Conservation (phyloP, 352 stramenopile species). For the Globisporangium spinosum region DNA sequence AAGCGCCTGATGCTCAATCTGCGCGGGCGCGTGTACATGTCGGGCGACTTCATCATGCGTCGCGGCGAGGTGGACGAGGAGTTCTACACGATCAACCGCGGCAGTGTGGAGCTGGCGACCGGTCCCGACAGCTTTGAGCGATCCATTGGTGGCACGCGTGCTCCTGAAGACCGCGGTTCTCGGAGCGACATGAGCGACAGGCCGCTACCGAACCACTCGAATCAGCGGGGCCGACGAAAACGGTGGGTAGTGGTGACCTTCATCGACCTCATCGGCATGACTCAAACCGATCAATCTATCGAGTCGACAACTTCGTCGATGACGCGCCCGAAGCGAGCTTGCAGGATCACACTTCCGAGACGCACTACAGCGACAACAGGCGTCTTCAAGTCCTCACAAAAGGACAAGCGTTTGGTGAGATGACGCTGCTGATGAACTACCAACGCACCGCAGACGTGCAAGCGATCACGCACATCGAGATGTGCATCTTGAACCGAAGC, state of each 20-base stretch:
- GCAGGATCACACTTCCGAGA: not conserved
- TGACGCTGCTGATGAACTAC: conserved; percentile 44
- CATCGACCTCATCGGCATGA: not conserved
- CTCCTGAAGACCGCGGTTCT: no score
- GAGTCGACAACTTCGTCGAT: not conserved
- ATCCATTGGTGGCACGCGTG: not conserved
- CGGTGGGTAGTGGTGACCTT: not conserved
- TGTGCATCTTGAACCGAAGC: conserved; percentile 19
- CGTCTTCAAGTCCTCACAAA: not conserved
- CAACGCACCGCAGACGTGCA: conserved; percentile 25
- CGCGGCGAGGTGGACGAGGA: not conserved
- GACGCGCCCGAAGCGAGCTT: conserved; percentile 17
- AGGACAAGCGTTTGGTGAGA: conserved; percentile 38
- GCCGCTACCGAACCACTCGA: not conserved
- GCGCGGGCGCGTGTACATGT: conserved; percentile 29
- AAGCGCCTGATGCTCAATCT: conserved; percentile 50
- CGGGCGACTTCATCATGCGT: not conserved
- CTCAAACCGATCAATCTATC: not conserved
- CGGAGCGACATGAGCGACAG: not conserved
- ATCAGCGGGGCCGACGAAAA: not conserved
- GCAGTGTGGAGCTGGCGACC: not conserved
- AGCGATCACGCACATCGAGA: conserved; percentile 26
- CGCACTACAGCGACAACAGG: not conserved
- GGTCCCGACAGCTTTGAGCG: not conserved
- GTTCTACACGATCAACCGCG: not conserved